Evolutionary conservation across 148 eudicot genomes (phyloP), one percentile per base, ranked within the genome.

Genomic region (Chenopodium album): DNA sequence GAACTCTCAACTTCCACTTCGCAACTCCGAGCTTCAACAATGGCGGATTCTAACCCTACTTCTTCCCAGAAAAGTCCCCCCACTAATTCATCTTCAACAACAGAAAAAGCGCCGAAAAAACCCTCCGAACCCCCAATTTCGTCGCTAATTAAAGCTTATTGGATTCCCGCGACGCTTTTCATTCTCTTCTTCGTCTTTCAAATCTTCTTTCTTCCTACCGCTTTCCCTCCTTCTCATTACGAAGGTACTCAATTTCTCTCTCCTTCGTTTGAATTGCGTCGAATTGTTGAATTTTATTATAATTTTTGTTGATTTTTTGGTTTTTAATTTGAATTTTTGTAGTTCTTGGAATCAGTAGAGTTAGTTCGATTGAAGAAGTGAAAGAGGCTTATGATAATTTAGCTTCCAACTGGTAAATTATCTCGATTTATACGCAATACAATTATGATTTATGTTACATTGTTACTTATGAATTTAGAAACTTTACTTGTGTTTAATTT

Each of bases 201-300:
- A 80, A 86, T 92, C 34, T 69, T 92, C 52, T 86, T 90, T 62
- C 79, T 92, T 26, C 98, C 98, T 7, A 81, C 81, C 23, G 86
- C 92, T 1, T 94, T 83, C 48, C 98, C 98, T 22, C 85, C 88
- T 64, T 89, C 95, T 72, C 93, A 93, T 79, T 94, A 94, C 82
- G 93, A 92, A 28, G 97, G 98, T 94, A 48, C 19, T 32, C 26
- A 37, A 19, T 34, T 54, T 84, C 13, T 29, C 68, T 47, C 20
- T 5, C 10, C 31, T 67, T 74, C 82, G 9, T 79, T 7, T 29
- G 9, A 23, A 4, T 9, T 73, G 59, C 4, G 52, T 54, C 41
- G 9, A 29, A 14, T 44, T 71, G 68, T 75, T 71, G 19, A 32
- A 29, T 60, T 70, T 73, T 77, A 31, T 20, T 34, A 34, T 34